Percentiles rank a stretch among this genome's conserved stretches.
Evolutionary conservation across 495 filamentous ascomycete genomes (phyloP).

Genomic region (Cercophora scortea): DNA sequence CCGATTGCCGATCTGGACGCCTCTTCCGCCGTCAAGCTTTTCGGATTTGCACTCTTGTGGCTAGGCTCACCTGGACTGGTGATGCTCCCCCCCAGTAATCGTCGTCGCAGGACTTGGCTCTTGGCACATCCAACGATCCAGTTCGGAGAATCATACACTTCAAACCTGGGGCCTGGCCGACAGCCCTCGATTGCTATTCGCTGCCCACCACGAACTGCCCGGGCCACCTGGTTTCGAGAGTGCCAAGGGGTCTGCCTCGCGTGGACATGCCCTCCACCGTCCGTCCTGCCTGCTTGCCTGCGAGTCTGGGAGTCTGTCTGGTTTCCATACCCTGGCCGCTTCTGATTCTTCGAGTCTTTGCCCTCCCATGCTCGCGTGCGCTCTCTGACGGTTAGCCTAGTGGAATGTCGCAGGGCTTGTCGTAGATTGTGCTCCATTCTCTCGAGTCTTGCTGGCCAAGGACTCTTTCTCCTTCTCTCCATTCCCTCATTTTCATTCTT

Average conservation of each 20-base stretch:
- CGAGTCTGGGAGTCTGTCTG: too few relatives aligned
- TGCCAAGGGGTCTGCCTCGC: neutral
- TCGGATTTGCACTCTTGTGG: neutral
- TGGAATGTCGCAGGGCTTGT: too few relatives aligned
- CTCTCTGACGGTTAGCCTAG: too few relatives aligned
- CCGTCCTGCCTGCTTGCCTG: neutral
- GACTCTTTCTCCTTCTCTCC: constrained; percentile 6
- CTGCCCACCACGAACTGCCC: neutral
- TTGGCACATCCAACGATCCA: neutral
- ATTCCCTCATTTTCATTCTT: neutral
- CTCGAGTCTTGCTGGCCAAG: neutral
- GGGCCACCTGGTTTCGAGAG: neutral
- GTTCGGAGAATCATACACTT: too few relatives aligned
- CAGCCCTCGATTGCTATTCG: too few relatives aligned
- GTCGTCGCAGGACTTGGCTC: too few relatives aligned
- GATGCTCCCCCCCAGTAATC: too few relatives aligned
- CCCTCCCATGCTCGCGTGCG: too few relatives aligned
- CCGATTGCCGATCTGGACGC: neutral
- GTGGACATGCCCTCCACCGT: neutral
- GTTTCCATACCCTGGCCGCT: too few relatives aligned
- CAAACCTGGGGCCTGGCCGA: too few relatives aligned
- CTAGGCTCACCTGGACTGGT: neutral
- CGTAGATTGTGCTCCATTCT: neutral
- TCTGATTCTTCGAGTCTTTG: too few relatives aligned
- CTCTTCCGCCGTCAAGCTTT: neutral